These are phyloP conservation scores for Cnidoscolus chayamansa DNA, from an alignment of 441 rosid species.

Conservation along the genomic window DNA sequence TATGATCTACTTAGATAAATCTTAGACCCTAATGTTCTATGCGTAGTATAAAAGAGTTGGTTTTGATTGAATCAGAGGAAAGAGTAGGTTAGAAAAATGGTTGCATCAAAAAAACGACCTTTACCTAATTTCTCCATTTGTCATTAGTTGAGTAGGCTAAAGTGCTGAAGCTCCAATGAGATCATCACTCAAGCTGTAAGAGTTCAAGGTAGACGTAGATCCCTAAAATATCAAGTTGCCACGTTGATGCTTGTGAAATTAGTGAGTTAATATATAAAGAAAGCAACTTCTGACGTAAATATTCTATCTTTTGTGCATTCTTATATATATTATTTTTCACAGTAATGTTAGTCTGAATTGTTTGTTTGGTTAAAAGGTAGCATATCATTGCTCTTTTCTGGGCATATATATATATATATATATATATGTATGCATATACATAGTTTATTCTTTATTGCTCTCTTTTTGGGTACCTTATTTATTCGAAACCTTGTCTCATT, in stretches of 20 bases:
- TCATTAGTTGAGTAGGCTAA: slow-evolving; percentile 23
- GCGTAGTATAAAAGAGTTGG: slow-evolving; percentile 8
- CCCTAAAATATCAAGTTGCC: neutral
- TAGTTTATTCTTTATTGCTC: neutral
- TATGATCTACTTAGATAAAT: neutral
- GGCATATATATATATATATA: neutral
- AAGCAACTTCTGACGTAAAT: neutral
- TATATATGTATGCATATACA: no score
- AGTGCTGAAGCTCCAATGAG: neutral
- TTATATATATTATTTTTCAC: neutral
- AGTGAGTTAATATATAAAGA: neutral
- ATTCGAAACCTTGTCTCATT: no score
- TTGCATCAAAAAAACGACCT: slow-evolving; percentile 31
- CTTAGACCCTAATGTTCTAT: neutral
- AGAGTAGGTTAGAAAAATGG: slow-evolving; percentile 29
- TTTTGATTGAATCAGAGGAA: slow-evolving; percentile 7
- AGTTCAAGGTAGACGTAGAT: slow-evolving; percentile 16
- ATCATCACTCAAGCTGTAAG: slow-evolving; percentile 11
- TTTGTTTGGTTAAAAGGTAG: slow-evolving; percentile 16
- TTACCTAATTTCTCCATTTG: slow-evolving; percentile 39
- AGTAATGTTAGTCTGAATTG: neutral
- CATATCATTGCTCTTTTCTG: neutral
- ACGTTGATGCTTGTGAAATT: slow-evolving; percentile 16
- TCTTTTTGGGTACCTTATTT: neutral
- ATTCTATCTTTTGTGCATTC: neutral